Percentiles rank a stretch among this genome's conserved stretches.
Conservation (phyloP, 768 basidiomycete genomes). For the Inosperma sp. region DNA sequence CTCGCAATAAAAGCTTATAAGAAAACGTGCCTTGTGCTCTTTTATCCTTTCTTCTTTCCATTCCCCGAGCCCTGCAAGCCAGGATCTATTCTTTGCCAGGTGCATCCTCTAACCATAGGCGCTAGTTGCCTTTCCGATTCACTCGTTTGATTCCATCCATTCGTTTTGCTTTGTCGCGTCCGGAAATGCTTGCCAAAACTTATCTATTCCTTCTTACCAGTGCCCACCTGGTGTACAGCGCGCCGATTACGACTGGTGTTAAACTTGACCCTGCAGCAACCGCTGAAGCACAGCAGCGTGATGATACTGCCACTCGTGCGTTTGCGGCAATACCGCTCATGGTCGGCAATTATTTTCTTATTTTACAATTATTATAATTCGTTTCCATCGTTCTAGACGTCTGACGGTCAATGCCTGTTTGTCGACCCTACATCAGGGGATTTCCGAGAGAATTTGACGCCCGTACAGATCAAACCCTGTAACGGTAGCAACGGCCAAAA, state of each 20-base stretch:
- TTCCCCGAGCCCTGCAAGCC: not conserved
- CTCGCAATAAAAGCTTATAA: too few relatives aligned
- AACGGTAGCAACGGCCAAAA: not conserved
- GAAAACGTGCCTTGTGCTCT: too few relatives aligned
- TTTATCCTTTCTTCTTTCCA: not conserved
- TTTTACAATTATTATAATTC: not conserved
- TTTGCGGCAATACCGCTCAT: not conserved
- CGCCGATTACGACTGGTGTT: not conserved
- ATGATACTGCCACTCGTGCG: not conserved
- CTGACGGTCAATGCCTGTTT: not conserved
- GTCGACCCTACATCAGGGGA: constrained; percentile 1
- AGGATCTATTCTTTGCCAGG: not conserved
- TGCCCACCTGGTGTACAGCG: not conserved
- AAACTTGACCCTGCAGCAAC: not conserved
- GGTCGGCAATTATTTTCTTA: not conserved
- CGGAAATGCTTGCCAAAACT: not conserved
- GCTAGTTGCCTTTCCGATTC: not conserved
- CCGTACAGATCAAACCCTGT: not conserved
- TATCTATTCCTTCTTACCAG: not conserved
- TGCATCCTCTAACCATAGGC: not conserved
- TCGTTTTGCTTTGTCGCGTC: not conserved
- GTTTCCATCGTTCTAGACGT: not conserved
- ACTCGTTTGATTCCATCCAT: not conserved
- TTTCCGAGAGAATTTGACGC: constrained; percentile 3
- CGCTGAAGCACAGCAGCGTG: not conserved